These are phyloP conservation scores for Lichtheimia corymbifera DNA, from an alignment of 371 early-diverging fungal species.

Conservation along the genomic window DNA sequence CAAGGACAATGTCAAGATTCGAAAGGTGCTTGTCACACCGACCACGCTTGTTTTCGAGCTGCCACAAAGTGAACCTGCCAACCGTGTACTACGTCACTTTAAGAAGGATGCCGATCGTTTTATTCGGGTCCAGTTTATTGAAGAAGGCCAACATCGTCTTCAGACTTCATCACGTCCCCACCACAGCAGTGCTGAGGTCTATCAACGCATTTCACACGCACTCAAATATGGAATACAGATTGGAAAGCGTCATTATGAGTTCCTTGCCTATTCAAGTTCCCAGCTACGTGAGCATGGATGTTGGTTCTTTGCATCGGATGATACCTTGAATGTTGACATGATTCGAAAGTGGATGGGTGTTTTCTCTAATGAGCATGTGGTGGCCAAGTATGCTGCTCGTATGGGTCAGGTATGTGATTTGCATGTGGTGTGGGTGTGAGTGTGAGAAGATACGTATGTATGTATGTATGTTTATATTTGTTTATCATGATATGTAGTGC, in stretches of 20 bases:
- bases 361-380: conserved; percentile 57
- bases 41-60: conserved; percentile 54
- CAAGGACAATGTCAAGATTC: conserved; percentile 1
- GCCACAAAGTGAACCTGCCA: conserved; percentile 58
- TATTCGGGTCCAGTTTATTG: conserved; percentile 71
- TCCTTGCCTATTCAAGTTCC: conserved; percentile 66
- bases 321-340: conserved; percentile 30
- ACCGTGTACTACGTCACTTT: conserved; percentile 60
- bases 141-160: conserved; percentile 55
- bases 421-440: not conserved
- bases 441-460: not conserved
- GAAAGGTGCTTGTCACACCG: conserved; percentile 57
- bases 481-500: conserved; percentile 23
- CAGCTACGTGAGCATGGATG: conserved; percentile 68
- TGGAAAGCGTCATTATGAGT: conserved; percentile 62
- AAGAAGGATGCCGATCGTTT: conserved; percentile 55
- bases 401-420: conserved; percentile 57
- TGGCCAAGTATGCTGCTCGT: conserved; percentile 63
- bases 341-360: conserved; percentile 72
- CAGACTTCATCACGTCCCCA: conserved; percentile 13
- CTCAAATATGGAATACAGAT: conserved; percentile 58
- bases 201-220: conserved; percentile 45
- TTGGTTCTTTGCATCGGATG: conserved; percentile 65
- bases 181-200: conserved; percentile 24
- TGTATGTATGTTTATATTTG: too few relatives aligned